A percentile compares a stretch with the other conserved stretches of the same genome.
These are phyloP conservation scores for Pulveroboletus sp. DNA, from an alignment of 768 basidiomycete genomes.

Conservation along the genomic window DNA sequence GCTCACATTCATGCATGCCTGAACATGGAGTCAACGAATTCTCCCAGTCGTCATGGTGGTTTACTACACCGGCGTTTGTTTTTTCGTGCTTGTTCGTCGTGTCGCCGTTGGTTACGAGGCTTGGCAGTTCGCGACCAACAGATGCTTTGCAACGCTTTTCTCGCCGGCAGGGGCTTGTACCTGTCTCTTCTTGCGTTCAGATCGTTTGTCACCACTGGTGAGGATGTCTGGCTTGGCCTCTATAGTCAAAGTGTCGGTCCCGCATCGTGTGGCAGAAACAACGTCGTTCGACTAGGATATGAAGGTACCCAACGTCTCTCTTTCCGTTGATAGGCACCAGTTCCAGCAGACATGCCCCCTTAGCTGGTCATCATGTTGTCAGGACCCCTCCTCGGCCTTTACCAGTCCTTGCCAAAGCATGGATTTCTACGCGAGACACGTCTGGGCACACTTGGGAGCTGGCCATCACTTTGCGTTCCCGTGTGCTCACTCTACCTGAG, in stretches of 20 bases:
- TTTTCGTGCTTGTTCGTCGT: neutral
- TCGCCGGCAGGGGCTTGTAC: neutral
- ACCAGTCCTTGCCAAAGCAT: neutral
- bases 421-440: neutral
- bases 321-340: neutral
- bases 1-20: neutral
- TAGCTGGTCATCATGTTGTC: neutral
- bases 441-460: too few species aligned
- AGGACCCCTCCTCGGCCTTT: neutral
- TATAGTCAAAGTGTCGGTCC: neutral
- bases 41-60: neutral
- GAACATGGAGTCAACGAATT: neutral
- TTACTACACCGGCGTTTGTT: too few species aligned
- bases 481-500: neutral
- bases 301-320: neutral
- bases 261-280: neutral
- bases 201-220: neutral
- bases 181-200: neutral
- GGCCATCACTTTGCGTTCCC: neutral
- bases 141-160: too few species aligned
- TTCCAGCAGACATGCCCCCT: neutral
- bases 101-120: neutral
- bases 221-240: neutral
- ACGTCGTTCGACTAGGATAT: neutral
- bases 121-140: neutral